Evolutionary conservation across 2,329 filamentous ascomycete genomes (phyloP).

Genomic region (Monosporascus sp.): DNA sequence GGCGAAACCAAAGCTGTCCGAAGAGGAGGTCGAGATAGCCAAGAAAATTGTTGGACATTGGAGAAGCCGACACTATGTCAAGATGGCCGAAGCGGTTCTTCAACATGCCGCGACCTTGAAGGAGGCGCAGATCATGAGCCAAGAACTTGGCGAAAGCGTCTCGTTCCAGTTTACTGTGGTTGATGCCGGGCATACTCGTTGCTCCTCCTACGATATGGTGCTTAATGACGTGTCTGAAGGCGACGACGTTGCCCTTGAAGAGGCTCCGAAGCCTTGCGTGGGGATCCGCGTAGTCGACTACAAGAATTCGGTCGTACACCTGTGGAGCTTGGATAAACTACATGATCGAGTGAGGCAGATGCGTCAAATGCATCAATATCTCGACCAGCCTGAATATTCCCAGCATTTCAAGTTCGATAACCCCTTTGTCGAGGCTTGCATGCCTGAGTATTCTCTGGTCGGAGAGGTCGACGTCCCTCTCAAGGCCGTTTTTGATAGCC

Average conservation of each 20-base stretch:
- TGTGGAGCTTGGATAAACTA: conserved; percentile 94
- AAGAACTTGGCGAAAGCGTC: conserved; percentile 87
- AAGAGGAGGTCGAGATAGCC: conserved; percentile 67
- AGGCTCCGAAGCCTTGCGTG: conserved; percentile 81
- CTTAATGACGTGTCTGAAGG: conserved; percentile 88
- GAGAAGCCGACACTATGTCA: conserved; percentile 80
- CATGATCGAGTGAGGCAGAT: conserved; percentile 82
- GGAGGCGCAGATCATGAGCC: conserved; percentile 96
- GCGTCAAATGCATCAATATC: conserved; percentile 95
- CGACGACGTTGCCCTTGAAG: conserved; percentile 73
- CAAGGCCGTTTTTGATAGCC: conserved; percentile 86
- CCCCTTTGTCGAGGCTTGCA: conserved; percentile 84
- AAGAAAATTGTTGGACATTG: conserved; percentile 65
- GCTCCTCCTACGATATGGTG: conserved; percentile 94
- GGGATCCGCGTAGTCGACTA: conserved; percentile 89
- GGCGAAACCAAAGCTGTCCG: conserved; percentile 59
- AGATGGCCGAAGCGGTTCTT: conserved; percentile 87
- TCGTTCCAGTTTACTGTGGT: conserved; percentile 94
- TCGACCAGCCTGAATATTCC: conserved; percentile 90
- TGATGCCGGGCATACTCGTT: conserved; percentile 79
- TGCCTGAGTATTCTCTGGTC: conserved; percentile 87
- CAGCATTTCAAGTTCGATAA: conserved; percentile 91
- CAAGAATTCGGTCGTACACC: conserved; percentile 74
- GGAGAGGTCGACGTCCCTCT: conserved; percentile 92
- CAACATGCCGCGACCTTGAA: conserved; percentile 85